A percentile compares a stretch with the other conserved stretches of the same genome.
phyloP scores from a whole-genome alignment of 225 moss, liverwort and hornwort genomes.

The Polytrichum commune region DNA sequence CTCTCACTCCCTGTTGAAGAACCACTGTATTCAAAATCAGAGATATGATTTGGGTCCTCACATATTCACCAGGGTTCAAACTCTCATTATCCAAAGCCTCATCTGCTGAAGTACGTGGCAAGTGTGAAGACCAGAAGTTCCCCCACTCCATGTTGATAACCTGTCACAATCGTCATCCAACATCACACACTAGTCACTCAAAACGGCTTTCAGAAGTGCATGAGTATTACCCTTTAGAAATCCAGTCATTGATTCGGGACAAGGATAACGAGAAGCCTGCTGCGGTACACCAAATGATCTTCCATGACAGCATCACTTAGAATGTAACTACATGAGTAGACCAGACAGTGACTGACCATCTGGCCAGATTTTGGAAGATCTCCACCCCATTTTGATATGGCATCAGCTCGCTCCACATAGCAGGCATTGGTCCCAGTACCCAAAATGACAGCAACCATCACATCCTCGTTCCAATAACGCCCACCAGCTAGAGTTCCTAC shows the following conservation, averaged over 20 bases:
- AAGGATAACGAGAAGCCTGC: too few species aligned
- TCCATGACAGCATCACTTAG: not conserved
- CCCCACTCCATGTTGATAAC: conserved; percentile 76
- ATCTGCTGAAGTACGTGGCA: conserved; percentile 51
- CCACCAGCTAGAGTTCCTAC: conserved; percentile 86
- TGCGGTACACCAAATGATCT: not conserved
- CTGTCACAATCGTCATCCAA: conserved; percentile 23
- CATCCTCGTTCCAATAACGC: conserved; percentile 73
- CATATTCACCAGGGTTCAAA: conserved; percentile 62
- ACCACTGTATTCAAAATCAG: not conserved
- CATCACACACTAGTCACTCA: not conserved
- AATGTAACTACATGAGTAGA: not conserved
- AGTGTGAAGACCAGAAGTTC: conserved; percentile 60
- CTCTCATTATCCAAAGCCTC: conserved; percentile 55
- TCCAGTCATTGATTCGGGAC: too few species aligned
- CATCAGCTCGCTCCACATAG: conserved; percentile 70
- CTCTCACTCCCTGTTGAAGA: not conserved
- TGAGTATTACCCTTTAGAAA: not conserved
- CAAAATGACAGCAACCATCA: conserved; percentile 80
- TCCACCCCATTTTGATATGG: conserved; percentile 62
- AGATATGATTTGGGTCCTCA: conserved; percentile 16
- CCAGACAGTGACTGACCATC: conserved; percentile 30
- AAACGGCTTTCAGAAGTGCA: too few species aligned
- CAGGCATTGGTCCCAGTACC: conserved; percentile 87
- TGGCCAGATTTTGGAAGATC: conserved; percentile 50